A percentile compares a stretch with the other conserved stretches of the same genome.
These are phyloP conservation scores for Syzygium oleosum DNA, from an alignment of 345 rosid genomes.

Conservation along the genomic window DNA sequence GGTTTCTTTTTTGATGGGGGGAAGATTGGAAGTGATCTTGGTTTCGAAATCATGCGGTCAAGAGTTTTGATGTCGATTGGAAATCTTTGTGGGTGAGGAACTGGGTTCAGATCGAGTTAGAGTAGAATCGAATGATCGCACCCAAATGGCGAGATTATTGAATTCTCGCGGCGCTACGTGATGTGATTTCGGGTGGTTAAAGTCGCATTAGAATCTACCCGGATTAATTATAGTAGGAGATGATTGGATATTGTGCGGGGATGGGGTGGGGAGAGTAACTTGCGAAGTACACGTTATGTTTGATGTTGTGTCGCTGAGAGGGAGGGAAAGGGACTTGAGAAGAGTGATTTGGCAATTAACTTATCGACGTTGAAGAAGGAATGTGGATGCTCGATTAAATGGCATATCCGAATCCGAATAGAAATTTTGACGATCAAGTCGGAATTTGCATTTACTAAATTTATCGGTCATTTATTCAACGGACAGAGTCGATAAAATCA, in stretches of 20 bases:
- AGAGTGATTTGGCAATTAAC: neutral
- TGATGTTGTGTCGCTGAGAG: neutral
- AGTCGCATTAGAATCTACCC: neutral
- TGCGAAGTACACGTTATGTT: neutral
- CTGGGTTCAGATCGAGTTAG: neutral
- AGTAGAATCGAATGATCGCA: fast-evolving
- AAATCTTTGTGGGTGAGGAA: neutral
- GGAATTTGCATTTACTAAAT: neutral
- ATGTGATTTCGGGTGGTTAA: neutral
- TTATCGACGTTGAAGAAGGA: neutral
- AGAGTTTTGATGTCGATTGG: neutral
- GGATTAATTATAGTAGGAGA: neutral
- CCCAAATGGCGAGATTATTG: fast-evolving
- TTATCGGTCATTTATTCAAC: neutral
- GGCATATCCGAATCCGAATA: neutral
- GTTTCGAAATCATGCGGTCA: neutral
- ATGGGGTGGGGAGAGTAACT: neutral
- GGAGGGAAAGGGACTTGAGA: too few species aligned
- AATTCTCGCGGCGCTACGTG: neutral
- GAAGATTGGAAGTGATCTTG: neutral
- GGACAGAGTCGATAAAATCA: neutral
- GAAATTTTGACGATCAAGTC: neutral
- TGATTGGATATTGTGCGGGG: neutral
- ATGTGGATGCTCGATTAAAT: neutral
- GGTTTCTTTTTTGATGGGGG: neutral